Evolutionary conservation across 768 basidiomycete species (phyloP).

Genomic region (Melanogaster broomeanus): DNA sequence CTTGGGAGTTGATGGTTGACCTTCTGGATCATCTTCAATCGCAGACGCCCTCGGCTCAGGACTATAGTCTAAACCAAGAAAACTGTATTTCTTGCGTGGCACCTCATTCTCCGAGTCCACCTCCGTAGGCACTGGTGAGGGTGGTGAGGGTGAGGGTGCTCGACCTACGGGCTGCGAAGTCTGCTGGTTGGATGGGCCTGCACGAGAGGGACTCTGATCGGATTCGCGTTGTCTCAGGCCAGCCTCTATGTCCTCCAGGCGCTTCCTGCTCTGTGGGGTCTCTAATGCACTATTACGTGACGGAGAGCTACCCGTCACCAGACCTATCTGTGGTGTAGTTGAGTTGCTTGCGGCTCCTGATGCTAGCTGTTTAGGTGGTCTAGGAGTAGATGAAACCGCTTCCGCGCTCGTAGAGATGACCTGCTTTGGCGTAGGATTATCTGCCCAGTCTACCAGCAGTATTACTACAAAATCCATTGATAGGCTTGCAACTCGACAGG

Average conservation of each 20-base stretch:
- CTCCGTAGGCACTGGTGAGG: conserved; percentile 28
- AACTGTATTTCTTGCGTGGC: conserved; percentile 17
- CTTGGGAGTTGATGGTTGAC: conserved; percentile 25
- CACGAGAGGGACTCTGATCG: conserved; percentile 12
- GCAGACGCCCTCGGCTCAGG: conserved; percentile 8
- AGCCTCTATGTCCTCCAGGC: conserved; percentile 12
- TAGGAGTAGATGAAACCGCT: not conserved
- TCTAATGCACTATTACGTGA: not conserved
- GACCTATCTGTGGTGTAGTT: conserved; percentile 1
- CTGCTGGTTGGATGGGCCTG: conserved; percentile 5
- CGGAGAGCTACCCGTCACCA: not conserved
- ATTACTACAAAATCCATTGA: not conserved
- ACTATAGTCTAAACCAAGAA: conserved; percentile 23
- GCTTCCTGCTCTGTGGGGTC: conserved; percentile 11
- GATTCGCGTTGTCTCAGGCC: conserved; percentile 18
- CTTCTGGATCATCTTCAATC: conserved; percentile 10
- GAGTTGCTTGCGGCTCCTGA: not conserved
- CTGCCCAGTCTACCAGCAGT: conserved; percentile 34
- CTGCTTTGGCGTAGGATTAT: conserved; percentile 19
- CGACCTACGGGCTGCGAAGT: not conserved
- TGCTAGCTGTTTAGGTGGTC: not conserved
- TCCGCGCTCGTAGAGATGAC: not conserved
- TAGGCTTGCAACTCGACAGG: not conserved
- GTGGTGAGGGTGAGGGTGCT: conserved; percentile 10
- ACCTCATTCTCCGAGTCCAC: conserved; percentile 19